Evolutionary conservation across 371 early-diverging fungal species (phyloP).

Genomic region (Syncephalis plumigaleata): DNA sequence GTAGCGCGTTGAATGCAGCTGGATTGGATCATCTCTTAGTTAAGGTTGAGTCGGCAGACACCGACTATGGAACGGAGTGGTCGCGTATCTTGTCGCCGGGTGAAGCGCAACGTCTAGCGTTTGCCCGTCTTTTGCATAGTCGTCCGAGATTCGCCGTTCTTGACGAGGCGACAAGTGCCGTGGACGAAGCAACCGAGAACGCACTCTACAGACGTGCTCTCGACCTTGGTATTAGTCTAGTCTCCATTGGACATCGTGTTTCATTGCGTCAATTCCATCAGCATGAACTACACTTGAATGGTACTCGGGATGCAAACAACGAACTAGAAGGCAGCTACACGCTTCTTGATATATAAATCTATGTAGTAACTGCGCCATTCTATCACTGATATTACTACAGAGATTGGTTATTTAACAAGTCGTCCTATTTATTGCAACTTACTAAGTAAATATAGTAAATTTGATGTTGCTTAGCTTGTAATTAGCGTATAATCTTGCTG

Average conservation of each 20-base stretch:
- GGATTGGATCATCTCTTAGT: no score
- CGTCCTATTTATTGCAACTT: no score
- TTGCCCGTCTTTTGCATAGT: constrained; percentile 48
- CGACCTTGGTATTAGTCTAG: constrained; percentile 30
- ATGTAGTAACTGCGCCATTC: no score
- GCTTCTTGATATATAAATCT: no score
- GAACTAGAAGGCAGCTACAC: no score
- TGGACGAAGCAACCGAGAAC: constrained; percentile 31
- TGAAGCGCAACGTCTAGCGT: constrained; percentile 50
- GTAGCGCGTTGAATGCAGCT: no score
- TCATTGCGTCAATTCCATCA: constrained; percentile 26
- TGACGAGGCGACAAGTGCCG: constrained; percentile 57
- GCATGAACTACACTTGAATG: constrained; percentile 13
- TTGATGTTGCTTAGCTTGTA: no score
- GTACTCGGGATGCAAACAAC: neutral
- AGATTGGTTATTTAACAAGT: no score
- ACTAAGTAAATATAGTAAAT: no score
- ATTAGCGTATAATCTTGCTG: no score
- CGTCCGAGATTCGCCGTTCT: constrained; percentile 51
- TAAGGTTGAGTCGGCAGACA: no score
- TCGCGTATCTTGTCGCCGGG: constrained; percentile 52
- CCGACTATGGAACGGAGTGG: constrained; percentile 36
- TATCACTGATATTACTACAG: no score
- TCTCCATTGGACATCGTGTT: constrained; percentile 49
- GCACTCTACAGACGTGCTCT: constrained; percentile 26